Percentiles rank a stretch among this genome's conserved stretches.
phyloP scores from a whole-genome alignment of 805 yeast species.

The Wickerhamiella dianesei region DNA sequence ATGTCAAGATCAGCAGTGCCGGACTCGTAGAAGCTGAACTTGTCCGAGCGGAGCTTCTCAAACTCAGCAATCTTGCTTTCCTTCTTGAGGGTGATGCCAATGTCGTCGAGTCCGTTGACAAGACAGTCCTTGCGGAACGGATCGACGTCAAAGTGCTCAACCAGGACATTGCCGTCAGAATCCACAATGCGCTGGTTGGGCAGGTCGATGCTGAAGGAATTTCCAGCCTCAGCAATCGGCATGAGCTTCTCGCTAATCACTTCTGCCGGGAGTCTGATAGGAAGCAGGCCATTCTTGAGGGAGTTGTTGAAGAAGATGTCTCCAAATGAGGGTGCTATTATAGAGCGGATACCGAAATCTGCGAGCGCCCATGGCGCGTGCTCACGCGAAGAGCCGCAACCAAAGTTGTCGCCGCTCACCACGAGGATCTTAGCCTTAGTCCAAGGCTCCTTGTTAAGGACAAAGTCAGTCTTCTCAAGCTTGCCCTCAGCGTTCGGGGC shows the following conservation, averaged over 20 bases:
- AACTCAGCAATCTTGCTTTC: conserved; percentile 61
- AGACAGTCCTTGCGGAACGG: conserved; percentile 89
- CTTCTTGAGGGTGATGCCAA: conserved; percentile 86
- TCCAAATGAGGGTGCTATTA: conserved; percentile 96
- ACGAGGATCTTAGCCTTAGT: conserved; percentile 67
- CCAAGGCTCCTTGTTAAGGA: conserved; percentile 75
- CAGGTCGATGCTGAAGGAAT: conserved; percentile 63
- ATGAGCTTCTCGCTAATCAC: conserved; percentile 55
- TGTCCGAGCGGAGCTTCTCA: conserved; percentile 63
- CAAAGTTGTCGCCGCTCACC: conserved; percentile 93
- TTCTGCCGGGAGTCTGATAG: conserved; percentile 78
- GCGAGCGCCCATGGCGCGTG: conserved; percentile 99
- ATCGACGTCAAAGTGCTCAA: conserved; percentile 77
- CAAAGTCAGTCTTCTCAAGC: conserved; percentile 64
- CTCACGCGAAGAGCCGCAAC: conserved; percentile 98
- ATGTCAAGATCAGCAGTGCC: conserved; percentile 36
- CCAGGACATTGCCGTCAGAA: conserved; percentile 56
- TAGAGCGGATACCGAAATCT: conserved; percentile 90
- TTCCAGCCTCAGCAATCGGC: conserved; percentile 69
- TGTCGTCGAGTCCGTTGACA: conserved; percentile 90
- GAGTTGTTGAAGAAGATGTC: conserved; percentile 97
- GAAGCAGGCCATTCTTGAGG: conserved; percentile 87
- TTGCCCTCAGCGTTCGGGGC: conserved; percentile 47
- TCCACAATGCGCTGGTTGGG: conserved; percentile 69
- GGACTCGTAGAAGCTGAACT: conserved; percentile 86